Percentiles rank a stretch among this genome's conserved stretches.
These are phyloP conservation scores for Boechera retrofracta DNA, from an alignment of 345 rosid genomes.

Conservation along the genomic window DNA sequence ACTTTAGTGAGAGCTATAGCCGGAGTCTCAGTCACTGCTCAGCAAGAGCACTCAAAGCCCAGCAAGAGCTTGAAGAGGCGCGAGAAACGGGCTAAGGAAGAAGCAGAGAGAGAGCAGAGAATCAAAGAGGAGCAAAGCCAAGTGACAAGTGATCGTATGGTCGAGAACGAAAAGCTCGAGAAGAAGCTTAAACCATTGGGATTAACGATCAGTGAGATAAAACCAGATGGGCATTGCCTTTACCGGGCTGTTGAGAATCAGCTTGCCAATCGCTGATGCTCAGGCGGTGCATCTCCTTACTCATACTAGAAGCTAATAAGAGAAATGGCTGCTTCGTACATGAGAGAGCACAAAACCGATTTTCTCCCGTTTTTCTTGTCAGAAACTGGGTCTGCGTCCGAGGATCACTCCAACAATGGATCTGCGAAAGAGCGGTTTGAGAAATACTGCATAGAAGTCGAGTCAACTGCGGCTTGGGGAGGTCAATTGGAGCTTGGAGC, in stretches of 20 bases:
- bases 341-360: constrained; percentile 66
- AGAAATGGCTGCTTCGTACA: constrained; percentile 80
- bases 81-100: constrained; percentile 88
- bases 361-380: constrained; percentile 64
- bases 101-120: constrained; percentile 87
- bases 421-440: constrained; percentile 44
- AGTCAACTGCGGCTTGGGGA: constrained; percentile 48
- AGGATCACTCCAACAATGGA: constrained; percentile 13
- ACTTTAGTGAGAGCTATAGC: constrained; percentile 86
- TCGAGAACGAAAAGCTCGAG: constrained; percentile 58
- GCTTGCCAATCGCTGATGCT: constrained; percentile 49
- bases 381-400: constrained; percentile 29
- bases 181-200: constrained; percentile 66
- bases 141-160: constrained; percentile 66
- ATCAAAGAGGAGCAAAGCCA: constrained; percentile 90
- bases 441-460: constrained; percentile 46
- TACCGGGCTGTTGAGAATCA: constrained; percentile 93
- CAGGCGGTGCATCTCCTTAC: constrained; percentile 68
- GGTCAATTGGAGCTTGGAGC: constrained; percentile 50
- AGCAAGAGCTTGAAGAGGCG: constrained; percentile 83
- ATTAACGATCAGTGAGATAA: constrained; percentile 69
- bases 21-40: constrained; percentile 70
- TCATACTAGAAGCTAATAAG: constrained; percentile 71
- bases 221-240: constrained; percentile 94
- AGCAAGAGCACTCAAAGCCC: constrained; percentile 63